Base-by-base conservation (phyloP, 768 basidiomycete species). In the Collybia sp. region DNA sequence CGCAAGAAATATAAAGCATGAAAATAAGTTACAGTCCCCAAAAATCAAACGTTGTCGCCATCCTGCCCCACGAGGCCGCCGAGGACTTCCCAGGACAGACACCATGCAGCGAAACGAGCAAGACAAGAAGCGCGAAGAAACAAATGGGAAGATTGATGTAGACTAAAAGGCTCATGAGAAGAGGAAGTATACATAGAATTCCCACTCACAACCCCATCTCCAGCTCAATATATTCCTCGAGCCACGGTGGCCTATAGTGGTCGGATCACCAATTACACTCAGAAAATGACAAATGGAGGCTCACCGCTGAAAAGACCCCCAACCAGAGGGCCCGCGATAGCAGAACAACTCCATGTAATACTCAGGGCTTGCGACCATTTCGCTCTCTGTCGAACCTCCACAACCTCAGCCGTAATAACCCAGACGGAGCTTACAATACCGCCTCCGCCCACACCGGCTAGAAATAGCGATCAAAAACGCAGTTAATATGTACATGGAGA, bases 281-380 rank as follows among this genome's bases (percentile, higher is more conserved):
- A 34, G 17, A 30, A 13, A 13, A 25, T 46, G 32, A 25, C 39
- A 40, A 44, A 45, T 37, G 41, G 8, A 32, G 18, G 67, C 80
- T 63, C 50, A 88, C 85, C 71, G 58, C 88, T 89, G 66, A 92
- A 92, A 46, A 84, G 55, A 25, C 89, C 89, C 31, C 89, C 89
- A n/a, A 92, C 68, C 12, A 92, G 64, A 16, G 89, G 89, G 5
- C 90, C 89, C 40, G 88, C 87, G 50, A 91, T 63, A 30, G 89
- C 89, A 36, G 89, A 92, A 59, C 85, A 87, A 49, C 83, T 83
- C 89, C 89, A 92, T 32, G 89, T 92, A 44, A 90, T 61, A 52
- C 88, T 90, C 30, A 91, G 73, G 15, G 87, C 87, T 61, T 88
- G 86, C 10, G 86, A 88, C 89, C 88, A 92, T 60, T 82, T 88